Evolutionary conservation across 2,329 filamentous ascomycete species (phyloP), one percentile per base, ranked within the genome.

Genomic region (Botrytis porri): DNA sequence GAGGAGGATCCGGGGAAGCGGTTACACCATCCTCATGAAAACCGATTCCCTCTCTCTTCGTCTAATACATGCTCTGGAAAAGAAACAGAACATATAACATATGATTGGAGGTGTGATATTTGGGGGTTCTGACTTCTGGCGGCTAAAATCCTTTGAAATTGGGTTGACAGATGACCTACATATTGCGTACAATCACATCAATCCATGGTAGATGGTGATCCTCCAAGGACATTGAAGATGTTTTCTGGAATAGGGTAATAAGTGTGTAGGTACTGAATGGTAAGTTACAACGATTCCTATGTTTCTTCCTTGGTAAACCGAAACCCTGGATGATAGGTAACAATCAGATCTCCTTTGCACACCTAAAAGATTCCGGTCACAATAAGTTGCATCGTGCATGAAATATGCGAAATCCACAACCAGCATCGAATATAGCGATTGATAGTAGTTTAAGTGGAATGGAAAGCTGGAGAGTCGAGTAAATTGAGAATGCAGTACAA

Each of bases 131-230:
- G 37, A 57, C 16, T 48, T 48, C 16, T 35, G 59, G 62, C 70
- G 70, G 61, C 51, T 66, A 37, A n/a, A 48, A 48, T 54, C 45
- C 45, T 54, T 29, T 25, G 22, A 45, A 39, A 57, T 32, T 48
- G 70, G 70, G 32, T 60, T 45, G 51, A 66, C 48, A 37, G 41
- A 67, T 71, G 37, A 64, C 60, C 70, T 66, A 63, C 25, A 48
- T 37, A 39, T 29, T 45, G 67, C 32, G 16, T 57, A 51, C 59
- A 43, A n/a, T 64, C 9, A 20, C 16, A 54, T 29, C 35, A 71
- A 67, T 54, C 25, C 25, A 9, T 39, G 45, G 25, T n/a, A 29
- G 32, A 6, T 29, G 35, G 45, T 8, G 37, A 37, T 35, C 45
- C n/a, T 35, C 25, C 14, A 51, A 37, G 43, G 22, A 51, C 35